phyloP scores from a whole-genome alignment of 1,284 basidiomycete genomes.

The Cronartium quercuum region DNA sequence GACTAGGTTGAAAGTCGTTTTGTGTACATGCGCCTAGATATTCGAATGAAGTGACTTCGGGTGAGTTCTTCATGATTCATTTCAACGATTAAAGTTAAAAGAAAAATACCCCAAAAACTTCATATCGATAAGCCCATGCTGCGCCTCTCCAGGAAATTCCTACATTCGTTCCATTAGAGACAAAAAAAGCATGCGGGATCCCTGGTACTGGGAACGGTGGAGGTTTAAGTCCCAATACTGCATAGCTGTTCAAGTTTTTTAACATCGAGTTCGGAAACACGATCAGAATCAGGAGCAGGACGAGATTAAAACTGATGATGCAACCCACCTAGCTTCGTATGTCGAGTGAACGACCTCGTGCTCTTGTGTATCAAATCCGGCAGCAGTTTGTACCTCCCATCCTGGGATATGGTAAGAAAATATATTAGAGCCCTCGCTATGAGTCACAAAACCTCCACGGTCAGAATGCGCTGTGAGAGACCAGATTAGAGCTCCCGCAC shows the following conservation, averaged over 20 bases:
- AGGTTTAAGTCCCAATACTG: neutral
- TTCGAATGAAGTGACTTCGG: neutral
- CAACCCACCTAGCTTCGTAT: slow-evolving; percentile 26
- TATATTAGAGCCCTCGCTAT: slow-evolving; percentile 13
- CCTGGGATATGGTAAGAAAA: slow-evolving; percentile 11
- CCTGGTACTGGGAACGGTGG: slow-evolving; percentile 24
- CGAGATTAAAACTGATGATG: no score
- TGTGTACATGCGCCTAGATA: slow-evolving; percentile 10
- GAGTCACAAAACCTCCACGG: slow-evolving; percentile 24
- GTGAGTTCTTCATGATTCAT: neutral
- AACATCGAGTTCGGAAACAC: no score
- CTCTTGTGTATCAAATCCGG: slow-evolving; percentile 21
- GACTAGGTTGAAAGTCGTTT: neutral
- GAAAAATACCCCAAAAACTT: slow-evolving; percentile 16
- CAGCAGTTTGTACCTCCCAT: slow-evolving; percentile 5
- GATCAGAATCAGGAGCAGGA: no score
- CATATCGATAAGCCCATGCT: slow-evolving; percentile 35
- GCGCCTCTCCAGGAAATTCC: slow-evolving; percentile 29
- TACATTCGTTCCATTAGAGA: slow-evolving; percentile 8
- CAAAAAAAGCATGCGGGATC: slow-evolving; percentile 19
- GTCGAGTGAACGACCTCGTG: slow-evolving; percentile 19
- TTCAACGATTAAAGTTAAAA: neutral
- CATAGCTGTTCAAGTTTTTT: slow-evolving; percentile 1
- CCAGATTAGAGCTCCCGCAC: slow-evolving; percentile 28
- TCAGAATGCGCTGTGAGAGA: slow-evolving; percentile 32